These are phyloP conservation scores for Leccinum disarticulatum DNA, from an alignment of 768 basidiomycete species.

Conservation along the genomic window DNA sequence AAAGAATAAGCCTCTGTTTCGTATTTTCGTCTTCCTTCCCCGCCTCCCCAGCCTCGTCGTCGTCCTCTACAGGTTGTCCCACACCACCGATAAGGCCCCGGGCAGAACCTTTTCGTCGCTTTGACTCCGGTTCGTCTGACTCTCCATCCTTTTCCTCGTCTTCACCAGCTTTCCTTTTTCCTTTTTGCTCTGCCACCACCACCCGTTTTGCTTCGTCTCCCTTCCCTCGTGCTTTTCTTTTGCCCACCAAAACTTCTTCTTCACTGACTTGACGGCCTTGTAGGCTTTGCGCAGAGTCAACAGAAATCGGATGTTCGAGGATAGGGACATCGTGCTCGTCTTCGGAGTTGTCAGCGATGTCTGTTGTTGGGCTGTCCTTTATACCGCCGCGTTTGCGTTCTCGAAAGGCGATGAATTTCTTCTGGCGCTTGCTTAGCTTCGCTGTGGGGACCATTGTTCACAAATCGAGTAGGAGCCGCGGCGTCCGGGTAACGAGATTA, in stretches of 20 bases:
- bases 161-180: constrained; percentile 35
- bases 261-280: constrained; percentile 23
- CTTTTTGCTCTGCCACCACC: constrained; percentile 30
- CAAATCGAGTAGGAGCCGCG: constrained; percentile 2
- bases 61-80: constrained; percentile 25
- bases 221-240: constrained; percentile 33
- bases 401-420: constrained; percentile 84
- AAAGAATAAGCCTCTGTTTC: constrained; percentile 75
- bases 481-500: constrained; percentile 1
- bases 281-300: constrained; percentile 33
- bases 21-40: constrained; percentile 22
- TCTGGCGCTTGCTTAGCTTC: constrained; percentile 90
- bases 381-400: constrained; percentile 57
- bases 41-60: constrained; percentile 11
- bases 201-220: constrained; percentile 39
- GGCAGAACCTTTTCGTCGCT: constrained; percentile 33
- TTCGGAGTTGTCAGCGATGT: constrained; percentile 27
- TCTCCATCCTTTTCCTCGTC: constrained; percentile 32
- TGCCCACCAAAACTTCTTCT: constrained; percentile 24
- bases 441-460: constrained; percentile 23
- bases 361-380: constrained; percentile 35
- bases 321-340: constrained; percentile 50
- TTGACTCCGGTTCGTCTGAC: constrained; percentile 32
- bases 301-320: constrained; percentile 55
- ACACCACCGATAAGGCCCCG: constrained; percentile 22